Percentiles rank a stretch among this genome's conserved stretches.
Evolutionary conservation across 441 rosid species (phyloP).

Genomic region (Euphorbia schlechtendalii): DNA sequence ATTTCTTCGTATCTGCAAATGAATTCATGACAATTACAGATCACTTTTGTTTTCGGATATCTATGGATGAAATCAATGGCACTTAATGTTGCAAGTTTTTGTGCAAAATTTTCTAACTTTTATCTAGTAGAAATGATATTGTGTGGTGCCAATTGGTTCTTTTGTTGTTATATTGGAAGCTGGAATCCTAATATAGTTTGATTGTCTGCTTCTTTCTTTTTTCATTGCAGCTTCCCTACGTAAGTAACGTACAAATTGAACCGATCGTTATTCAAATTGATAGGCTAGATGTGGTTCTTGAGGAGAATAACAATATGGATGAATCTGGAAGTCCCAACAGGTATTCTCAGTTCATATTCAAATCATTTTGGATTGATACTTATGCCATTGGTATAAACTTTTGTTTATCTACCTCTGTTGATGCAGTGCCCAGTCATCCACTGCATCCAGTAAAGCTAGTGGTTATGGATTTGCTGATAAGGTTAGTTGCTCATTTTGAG

Average conservation of each 20-base stretch:
- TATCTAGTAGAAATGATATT: neutral
- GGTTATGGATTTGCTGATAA: slow-evolving; percentile 98
- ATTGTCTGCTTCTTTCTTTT: neutral
- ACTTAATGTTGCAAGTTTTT: slow-evolving; percentile 3
- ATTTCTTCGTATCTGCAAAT: neutral
- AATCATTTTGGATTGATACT: slow-evolving; percentile 11
- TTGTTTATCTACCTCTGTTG: slow-evolving; percentile 5
- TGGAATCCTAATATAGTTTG: slow-evolving; percentile 1
- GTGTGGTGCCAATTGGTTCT: slow-evolving; percentile 1
- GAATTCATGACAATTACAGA: neutral
- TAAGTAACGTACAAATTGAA: slow-evolving; percentile 84
- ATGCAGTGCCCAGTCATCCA: slow-evolving; percentile 53
- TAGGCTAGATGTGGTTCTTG: slow-evolving; percentile 91
- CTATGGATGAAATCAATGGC: neutral
- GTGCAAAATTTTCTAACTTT: neutral
- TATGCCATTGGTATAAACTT: neutral
- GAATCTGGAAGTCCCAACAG: slow-evolving; percentile 49
- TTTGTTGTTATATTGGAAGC: slow-evolving; percentile 2
- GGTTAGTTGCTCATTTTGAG: slow-evolving; percentile 40
- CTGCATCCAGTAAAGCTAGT: slow-evolving; percentile 59
- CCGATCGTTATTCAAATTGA: slow-evolving; percentile 87
- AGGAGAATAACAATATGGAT: slow-evolving; percentile 73
- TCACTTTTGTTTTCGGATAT: too few species aligned
- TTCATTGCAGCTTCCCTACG: slow-evolving; percentile 64
- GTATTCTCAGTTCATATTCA: slow-evolving; percentile 27